Base-by-base conservation (phyloP, 2,329 filamentous ascomycete genomes). In the Emmonsia crescens region DNA sequence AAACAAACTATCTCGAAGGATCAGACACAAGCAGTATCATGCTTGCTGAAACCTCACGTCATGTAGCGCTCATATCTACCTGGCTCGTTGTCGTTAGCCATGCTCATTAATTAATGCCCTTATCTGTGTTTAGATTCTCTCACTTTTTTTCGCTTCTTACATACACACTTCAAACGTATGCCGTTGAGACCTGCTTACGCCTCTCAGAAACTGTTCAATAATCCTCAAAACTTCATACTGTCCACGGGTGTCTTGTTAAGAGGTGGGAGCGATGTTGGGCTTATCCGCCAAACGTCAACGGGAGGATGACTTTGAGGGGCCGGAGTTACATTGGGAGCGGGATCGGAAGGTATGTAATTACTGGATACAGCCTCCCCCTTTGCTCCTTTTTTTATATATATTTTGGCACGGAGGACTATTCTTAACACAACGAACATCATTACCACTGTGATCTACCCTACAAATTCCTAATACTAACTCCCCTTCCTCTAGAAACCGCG, bases 281-380 rank as follows among this genome's bases (percentile, higher is more conserved):
- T 63, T 64, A 52, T 59, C 66, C 21, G 57, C 61, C 38, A 73
- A 73, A 61, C 70, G 71, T 46, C 68, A 57, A 46, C 67, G 71
- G 60, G 70, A 70, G 12, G 46, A 88, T 73, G 63, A 76, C 73
- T 70, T 84, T 82, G 60, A 61, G 8, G 38, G 12, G 14, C 14
- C 14, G 27, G 48, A 60, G 5, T 8, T 52, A 19, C 12, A 42
- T 24, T 27, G 33, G 31, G 31, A 60, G 31, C 68, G 62, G 59
- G 69, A 66, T 51, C 66, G 59, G 24, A 73, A 73, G 70, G 71
- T 72, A 62, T 8, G 63, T 66, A 21, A 29, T 51, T 52, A n/a
- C 40, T 4, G 9, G 27, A 29, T 14, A n/a, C 29, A 33, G 5
- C 12, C n/a, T n/a, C 52, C 21, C 24, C 24, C 21, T 42, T 42